phyloP scores from a whole-genome alignment of 768 basidiomycete species.

The Russula abietina region DNA sequence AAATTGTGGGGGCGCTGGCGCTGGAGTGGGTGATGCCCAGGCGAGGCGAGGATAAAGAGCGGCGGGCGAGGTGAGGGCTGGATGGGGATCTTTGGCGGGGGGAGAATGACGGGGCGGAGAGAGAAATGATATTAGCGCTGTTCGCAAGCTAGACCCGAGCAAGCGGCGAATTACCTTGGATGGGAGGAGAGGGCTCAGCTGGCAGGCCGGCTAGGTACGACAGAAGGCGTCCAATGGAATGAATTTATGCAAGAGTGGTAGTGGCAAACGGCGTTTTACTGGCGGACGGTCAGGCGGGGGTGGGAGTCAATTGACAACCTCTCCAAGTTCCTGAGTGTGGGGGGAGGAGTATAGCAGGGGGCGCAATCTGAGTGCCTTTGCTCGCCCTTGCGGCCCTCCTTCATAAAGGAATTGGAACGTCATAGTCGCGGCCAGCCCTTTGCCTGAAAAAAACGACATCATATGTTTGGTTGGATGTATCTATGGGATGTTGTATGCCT shows the following conservation, averaged over 20 bases:
- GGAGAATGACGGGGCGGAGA: not conserved
- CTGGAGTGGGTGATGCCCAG: not conserved
- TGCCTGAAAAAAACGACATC: slow-evolving; percentile 22
- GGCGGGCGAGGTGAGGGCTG: not conserved
- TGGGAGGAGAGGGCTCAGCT: not conserved
- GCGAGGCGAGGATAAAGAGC: not conserved
- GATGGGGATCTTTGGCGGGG: not conserved
- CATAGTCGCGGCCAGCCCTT: slow-evolving; percentile 21
- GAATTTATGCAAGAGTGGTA: not conserved
- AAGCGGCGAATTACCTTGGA: not conserved
- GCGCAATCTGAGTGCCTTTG: slow-evolving; percentile 16
- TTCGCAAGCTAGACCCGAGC: not conserved
- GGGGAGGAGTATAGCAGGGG: not conserved
- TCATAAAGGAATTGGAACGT: slow-evolving; percentile 19
- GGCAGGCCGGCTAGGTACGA: not conserved
- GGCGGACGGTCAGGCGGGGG: not conserved
- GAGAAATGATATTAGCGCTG: slow-evolving; percentile 6
- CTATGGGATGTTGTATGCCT: not conserved
- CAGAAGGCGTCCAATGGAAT: slow-evolving; percentile 9
- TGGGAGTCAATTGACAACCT: slow-evolving; percentile 5
- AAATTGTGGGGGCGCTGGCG: not conserved
- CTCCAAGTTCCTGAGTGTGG: not conserved
- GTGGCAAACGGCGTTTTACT: not conserved
- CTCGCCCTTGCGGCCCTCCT: not conserved
- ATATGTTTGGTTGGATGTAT: not conserved